These are phyloP conservation scores for Castanea mollissima DNA, from an alignment of 306 rosid genomes.

Conservation along the genomic window DNA sequence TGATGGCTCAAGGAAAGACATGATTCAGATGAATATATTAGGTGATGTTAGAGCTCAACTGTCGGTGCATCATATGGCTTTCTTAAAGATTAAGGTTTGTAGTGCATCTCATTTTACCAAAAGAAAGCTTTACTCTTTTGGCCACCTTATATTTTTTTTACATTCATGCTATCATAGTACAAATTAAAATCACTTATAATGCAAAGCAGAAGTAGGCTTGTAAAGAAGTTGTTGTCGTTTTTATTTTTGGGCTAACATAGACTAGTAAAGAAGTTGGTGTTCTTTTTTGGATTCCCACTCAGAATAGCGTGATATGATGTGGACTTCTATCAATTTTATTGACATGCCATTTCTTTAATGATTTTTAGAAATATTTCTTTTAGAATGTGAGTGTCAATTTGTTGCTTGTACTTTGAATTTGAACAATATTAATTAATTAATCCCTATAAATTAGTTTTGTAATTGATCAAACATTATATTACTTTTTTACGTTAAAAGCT, in stretches of 20 bases:
- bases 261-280: neutral
- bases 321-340: neutral
- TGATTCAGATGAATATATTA: constrained; percentile 25
- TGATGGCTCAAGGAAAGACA: constrained; percentile 14
- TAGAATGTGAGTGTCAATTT: too few species aligned
- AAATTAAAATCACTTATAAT: neutral
- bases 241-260: neutral
- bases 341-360: neutral
- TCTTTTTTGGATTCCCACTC: neutral
- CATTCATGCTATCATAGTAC: too few species aligned
- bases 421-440: too few species aligned
- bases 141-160: too few species aligned
- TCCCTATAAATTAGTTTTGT: too few species aligned
- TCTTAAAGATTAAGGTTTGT: constrained; percentile 45
- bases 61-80: constrained; percentile 25
- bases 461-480: too few species aligned
- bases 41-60: constrained; percentile 48
- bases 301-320: neutral
- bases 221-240: too few species aligned
- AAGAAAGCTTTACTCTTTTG: too few species aligned
- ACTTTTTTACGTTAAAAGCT: too few species aligned
- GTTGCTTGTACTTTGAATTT: too few species aligned
- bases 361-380: too few species aligned
- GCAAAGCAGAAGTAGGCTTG: neutral
- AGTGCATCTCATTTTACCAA: too few species aligned